These are phyloP conservation scores for Vitis labrusca DNA, from an alignment of 164 flowering plant genomes.

Conservation along the genomic window DNA sequence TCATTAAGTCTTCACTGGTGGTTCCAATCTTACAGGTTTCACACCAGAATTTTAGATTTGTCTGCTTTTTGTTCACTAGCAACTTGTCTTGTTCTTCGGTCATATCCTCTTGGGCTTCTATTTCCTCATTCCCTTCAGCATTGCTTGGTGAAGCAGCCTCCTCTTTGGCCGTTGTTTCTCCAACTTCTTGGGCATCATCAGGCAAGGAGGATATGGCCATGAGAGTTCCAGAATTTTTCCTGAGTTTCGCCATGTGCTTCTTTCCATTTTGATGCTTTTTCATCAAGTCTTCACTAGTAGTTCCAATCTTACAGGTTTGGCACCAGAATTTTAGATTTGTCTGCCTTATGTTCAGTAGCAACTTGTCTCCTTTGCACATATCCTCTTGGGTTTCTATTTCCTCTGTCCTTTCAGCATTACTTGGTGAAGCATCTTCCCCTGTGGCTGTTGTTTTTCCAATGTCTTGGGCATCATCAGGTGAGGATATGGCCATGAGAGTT, in stretches of 20 bases:
- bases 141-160: neutral
- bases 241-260: constrained; percentile 17
- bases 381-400: neutral
- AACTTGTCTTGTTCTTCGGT: neutral
- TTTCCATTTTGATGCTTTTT: constrained; percentile 18
- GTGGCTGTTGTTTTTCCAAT: too few relatives aligned
- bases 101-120: neutral
- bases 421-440: too few relatives aligned
- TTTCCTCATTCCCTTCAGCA: neutral
- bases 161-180: neutral
- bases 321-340: constrained; percentile 18
- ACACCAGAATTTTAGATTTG: constrained; percentile 18
- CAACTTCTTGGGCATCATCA: neutral
- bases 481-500: too few relatives aligned
- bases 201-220: constrained; percentile 1
- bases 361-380: neutral
- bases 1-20: constrained; percentile 10
- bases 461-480: too few relatives aligned
- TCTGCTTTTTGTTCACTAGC: neutral
- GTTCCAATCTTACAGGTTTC: constrained; percentile 21
- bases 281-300: constrained; percentile 12
- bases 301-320: constrained; percentile 19
- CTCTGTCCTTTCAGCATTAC: too few relatives aligned
- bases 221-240: constrained; percentile 14
- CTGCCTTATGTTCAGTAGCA: neutral